phyloP scores from a whole-genome alignment of 2,329 filamentous ascomycete species.

The Paracamarosporium sp. region DNA sequence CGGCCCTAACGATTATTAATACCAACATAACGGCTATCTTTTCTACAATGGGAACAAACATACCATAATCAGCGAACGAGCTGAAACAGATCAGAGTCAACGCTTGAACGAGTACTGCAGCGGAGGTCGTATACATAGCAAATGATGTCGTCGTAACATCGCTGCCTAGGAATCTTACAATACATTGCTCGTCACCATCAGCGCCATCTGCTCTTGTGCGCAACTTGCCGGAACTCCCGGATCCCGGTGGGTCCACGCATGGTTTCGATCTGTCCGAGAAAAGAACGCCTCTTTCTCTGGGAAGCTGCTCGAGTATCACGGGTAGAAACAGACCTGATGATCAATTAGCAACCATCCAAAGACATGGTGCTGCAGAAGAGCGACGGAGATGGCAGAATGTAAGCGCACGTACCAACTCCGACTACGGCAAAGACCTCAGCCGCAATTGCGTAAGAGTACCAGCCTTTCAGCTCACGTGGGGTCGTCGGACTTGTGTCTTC shows the following conservation, averaged over 20 bases:
- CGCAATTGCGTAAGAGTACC: slow-evolving; percentile 91
- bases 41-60: no score
- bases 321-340: slow-evolving; percentile 83
- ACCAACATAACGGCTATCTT: no score
- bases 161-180: slow-evolving; percentile 77
- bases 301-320: slow-evolving; percentile 87
- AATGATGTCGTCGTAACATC: slow-evolving; percentile 92
- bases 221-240: slow-evolving; percentile 23
- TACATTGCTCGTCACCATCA: slow-evolving; percentile 64
- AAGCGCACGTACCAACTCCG: slow-evolving; percentile 68
- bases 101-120: slow-evolving; percentile 85
- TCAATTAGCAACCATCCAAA: neutral
- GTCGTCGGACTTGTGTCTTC: slow-evolving; percentile 74
- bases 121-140: slow-evolving; percentile 92
- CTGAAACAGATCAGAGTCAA: slow-evolving; percentile 92
- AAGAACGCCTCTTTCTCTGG: slow-evolving; percentile 85
- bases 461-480: slow-evolving; percentile 78
- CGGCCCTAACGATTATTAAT: no score
- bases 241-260: slow-evolving; percentile 69
- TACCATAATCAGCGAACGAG: slow-evolving; percentile 90
- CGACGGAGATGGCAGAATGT: neutral
- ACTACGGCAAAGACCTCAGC: slow-evolving; percentile 94
- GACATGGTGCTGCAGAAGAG: neutral
- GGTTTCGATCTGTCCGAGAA: slow-evolving; percentile 75
- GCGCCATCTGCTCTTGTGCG: slow-evolving; percentile 22